Conservation (phyloP, 2,329 filamentous ascomycete genomes). For the Scortechinia acanthostroma region DNA sequence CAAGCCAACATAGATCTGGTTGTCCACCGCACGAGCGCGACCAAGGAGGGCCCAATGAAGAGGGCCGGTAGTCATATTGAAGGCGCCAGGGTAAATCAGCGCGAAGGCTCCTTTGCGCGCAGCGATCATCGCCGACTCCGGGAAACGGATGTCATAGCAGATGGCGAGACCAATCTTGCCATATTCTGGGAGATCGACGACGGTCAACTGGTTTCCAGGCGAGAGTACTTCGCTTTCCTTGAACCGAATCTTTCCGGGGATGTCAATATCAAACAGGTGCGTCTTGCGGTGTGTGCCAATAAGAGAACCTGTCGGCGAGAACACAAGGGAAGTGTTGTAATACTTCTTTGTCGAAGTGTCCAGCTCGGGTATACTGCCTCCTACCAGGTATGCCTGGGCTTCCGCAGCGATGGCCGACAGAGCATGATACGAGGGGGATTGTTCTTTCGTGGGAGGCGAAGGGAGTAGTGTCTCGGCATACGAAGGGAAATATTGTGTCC, state of each 20-base stretch:
- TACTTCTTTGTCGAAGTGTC: conserved; percentile 51
- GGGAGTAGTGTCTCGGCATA: conserved; percentile 86
- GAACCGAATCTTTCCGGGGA: conserved; percentile 89
- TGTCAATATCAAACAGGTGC: conserved; percentile 95
- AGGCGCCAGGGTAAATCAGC: conserved; percentile 89
- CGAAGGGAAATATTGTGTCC: conserved; percentile 78
- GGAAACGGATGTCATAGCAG: conserved; percentile 96
- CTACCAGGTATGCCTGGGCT: conserved; percentile 74
- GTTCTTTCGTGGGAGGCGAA: conserved; percentile 61
- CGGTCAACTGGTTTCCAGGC: conserved; percentile 76
- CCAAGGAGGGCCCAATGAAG: conserved; percentile 85
- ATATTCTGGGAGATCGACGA: conserved; percentile 82
- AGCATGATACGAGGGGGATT: conserved; percentile 79
- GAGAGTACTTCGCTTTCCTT: conserved; percentile 82
- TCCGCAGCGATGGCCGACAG: conserved; percentile 74
- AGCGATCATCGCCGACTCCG: conserved; percentile 83
- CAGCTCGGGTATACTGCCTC: conserved; percentile 86
- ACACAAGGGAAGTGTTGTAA: conserved; percentile 87
- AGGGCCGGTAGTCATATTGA: conserved; percentile 87
- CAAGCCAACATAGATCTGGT: conserved; percentile 86
- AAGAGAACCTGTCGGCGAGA: conserved; percentile 70
- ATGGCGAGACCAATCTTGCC: conserved; percentile 83
- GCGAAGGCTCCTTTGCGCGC: conserved; percentile 80
- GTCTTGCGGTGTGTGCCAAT: conserved; percentile 88
- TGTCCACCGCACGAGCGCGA: conserved; percentile 79